Conservation (phyloP, 176 grass and related monocot species). For the Typha latifolia region DNA sequence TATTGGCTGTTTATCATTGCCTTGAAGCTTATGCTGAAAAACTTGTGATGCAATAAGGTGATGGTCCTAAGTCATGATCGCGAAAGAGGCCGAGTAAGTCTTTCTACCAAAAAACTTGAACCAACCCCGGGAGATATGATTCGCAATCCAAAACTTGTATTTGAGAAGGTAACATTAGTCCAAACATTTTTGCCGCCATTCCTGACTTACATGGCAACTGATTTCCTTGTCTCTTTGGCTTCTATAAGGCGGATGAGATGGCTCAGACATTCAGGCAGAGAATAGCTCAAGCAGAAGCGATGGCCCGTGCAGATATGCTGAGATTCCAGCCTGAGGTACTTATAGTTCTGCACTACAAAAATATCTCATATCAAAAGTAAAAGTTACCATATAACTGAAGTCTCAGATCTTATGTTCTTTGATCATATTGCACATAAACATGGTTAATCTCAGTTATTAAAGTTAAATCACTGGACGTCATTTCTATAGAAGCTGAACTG, state of each 20-base stretch:
- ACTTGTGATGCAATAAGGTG: conserved; percentile 37
- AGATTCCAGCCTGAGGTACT: conserved; percentile 93
- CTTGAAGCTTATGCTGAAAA: conserved; percentile 4
- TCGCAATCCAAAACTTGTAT: conserved; percentile 83
- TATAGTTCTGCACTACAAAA: not conserved
- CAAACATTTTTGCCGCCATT: not conserved
- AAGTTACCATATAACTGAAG: too few relatives aligned
- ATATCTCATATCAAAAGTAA: too few relatives aligned
- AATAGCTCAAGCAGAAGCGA: conserved; percentile 94
- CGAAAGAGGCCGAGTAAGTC: conserved; percentile 88
- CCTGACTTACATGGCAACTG: conserved; percentile 9
- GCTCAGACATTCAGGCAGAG: conserved; percentile 95
- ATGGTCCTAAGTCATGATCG: conserved; percentile 97
- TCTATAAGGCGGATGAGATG: conserved; percentile 84
- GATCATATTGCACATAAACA: too few relatives aligned
- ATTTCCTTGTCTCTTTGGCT: conserved; percentile 13
- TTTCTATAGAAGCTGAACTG: too few relatives aligned
- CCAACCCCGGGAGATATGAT: conserved; percentile 98
- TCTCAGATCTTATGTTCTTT: too few relatives aligned
- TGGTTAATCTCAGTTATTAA: too few relatives aligned
- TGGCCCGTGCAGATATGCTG: conserved; percentile 94
- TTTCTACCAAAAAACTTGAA: conserved; percentile 95
- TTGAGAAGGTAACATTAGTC: conserved; percentile 53
- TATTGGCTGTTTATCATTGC: conserved; percentile 8
- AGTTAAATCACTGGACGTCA: too few relatives aligned